A percentile compares a stretch with the other conserved stretches of the same genome.
phyloP scores from a whole-genome alignment of 306 rosid species.

The Dalbergia cultrata region DNA sequence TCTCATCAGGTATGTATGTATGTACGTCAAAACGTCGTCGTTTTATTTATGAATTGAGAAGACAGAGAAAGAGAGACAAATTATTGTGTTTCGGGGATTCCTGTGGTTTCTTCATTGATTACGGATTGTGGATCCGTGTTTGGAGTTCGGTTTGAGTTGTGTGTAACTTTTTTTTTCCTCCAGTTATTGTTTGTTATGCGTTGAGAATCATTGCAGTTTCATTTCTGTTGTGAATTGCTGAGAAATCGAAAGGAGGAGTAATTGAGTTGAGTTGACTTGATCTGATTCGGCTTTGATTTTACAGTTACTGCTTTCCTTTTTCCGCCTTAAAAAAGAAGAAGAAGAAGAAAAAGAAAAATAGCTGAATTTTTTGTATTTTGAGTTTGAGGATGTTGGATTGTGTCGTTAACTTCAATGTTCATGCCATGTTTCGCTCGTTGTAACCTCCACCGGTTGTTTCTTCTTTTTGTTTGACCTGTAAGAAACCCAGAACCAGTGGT shows the following conservation, averaged over 20 bases:
- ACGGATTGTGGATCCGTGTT: constrained; percentile 18
- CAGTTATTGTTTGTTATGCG: neutral
- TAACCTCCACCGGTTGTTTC: neutral
- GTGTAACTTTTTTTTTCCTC: constrained; percentile 1
- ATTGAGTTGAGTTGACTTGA: constrained; percentile 15
- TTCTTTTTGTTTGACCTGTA: neutral
- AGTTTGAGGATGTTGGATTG: constrained; percentile 10
- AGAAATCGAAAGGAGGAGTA: neutral
- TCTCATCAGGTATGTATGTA: constrained; percentile 40
- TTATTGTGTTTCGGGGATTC: neutral
- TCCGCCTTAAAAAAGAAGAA: neutral
- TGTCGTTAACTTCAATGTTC: neutral
- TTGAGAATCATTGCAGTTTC: constrained; percentile 14
- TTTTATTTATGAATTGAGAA: neutral
- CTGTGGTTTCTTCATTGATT: constrained; percentile 19
- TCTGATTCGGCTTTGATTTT: constrained; percentile 18
- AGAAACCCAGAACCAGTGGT: neutral
- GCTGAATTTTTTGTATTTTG: neutral
- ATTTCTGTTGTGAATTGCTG: constrained; percentile 5
- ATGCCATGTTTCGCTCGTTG: neutral
- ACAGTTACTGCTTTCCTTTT: neutral
- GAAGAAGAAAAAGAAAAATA: neutral
- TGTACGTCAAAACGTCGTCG: neutral
- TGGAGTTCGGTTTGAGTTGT: constrained; percentile 6
- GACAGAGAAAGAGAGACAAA: neutral